Conservation (phyloP, 352 stramenopile species). For the Globisporangium canariense region DNA sequence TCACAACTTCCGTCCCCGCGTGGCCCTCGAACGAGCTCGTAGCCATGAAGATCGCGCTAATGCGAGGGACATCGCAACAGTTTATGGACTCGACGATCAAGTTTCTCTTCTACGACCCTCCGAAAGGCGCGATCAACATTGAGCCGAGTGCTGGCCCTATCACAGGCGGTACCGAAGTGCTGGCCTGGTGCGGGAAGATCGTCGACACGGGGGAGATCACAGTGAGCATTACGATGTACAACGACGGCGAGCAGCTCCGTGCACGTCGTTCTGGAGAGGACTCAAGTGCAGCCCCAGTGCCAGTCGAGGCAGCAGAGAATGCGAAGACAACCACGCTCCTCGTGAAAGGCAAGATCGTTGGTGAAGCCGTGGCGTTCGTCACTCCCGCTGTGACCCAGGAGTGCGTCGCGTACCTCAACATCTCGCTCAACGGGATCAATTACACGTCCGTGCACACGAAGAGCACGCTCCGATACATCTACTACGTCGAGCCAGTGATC, state of each 20-base stretch:
- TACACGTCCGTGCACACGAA: slow-evolving; percentile 50
- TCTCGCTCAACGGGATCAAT: slow-evolving; percentile 75
- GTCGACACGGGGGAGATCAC: slow-evolving; percentile 67
- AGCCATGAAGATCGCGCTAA: slow-evolving; percentile 31
- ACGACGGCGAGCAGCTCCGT: slow-evolving; percentile 8
- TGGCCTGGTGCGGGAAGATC: slow-evolving; percentile 58
- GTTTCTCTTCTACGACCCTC: slow-evolving; percentile 74
- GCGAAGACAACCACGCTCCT: slow-evolving; percentile 17
- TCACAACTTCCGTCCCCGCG: slow-evolving; percentile 39
- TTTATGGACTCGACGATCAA: slow-evolving; percentile 48
- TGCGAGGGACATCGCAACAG: slow-evolving; percentile 17
- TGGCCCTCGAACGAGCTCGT: slow-evolving; percentile 68
- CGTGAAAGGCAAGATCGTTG: slow-evolving; percentile 55
- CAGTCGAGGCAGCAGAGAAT: background rate
- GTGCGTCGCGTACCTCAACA: slow-evolving; percentile 51
- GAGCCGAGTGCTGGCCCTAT: slow-evolving; percentile 55
- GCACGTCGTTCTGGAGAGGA: background rate
- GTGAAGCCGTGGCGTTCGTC: slow-evolving; percentile 54
- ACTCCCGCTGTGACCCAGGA: slow-evolving; percentile 33
- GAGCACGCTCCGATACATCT: slow-evolving; percentile 46
- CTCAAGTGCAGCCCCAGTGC: background rate
- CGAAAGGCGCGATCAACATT: slow-evolving; percentile 57
- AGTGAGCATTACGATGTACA: slow-evolving; percentile 36
- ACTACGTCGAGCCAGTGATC: slow-evolving; percentile 54
- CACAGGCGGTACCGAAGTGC: slow-evolving; percentile 46